Evolutionary conservation across 192 early-diverging fungal genomes (phyloP).

Genomic region (Phlyctochytrium bullatum): DNA sequence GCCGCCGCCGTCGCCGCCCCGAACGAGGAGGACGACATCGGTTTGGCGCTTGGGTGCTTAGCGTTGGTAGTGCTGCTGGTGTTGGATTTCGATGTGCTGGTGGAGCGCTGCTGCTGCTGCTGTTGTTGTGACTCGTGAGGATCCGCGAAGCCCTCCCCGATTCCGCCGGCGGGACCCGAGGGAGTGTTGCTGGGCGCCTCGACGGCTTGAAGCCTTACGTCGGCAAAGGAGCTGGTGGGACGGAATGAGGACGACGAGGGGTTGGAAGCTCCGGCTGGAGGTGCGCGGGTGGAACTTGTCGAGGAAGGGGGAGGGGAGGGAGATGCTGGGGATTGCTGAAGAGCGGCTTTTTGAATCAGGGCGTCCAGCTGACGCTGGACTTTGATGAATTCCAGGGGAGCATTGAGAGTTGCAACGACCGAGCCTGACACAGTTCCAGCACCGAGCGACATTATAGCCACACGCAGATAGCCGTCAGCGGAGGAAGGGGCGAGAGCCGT

Average conservation of each 20-base stretch:
- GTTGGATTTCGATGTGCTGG: too few relatives aligned
- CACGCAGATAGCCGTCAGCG: background rate
- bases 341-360: constrained; percentile 11
- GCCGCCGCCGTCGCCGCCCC: background rate
- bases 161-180: background rate
- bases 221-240: background rate
- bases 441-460: constrained; percentile 14
- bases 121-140: too few relatives aligned
- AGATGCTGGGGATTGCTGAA: constrained; percentile 3
- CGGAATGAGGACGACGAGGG: background rate
- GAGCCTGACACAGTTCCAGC: constrained; percentile 40
- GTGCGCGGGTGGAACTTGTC: background rate
- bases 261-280: background rate
- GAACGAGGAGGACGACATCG: too few relatives aligned
- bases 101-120: too few relatives aligned
- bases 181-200: background rate
- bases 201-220: background rate
- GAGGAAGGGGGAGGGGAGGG: constrained; percentile 2
- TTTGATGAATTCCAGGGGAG: constrained; percentile 57
- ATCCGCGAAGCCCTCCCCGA: constrained; percentile 1
- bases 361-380: constrained; percentile 40
- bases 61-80: too few relatives aligned
- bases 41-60: too few relatives aligned
- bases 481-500: too few relatives aligned
- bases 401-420: constrained; percentile 42